Conservation (phyloP, 2,329 filamentous ascomycete species). For the Talaromyces sp. region DNA sequence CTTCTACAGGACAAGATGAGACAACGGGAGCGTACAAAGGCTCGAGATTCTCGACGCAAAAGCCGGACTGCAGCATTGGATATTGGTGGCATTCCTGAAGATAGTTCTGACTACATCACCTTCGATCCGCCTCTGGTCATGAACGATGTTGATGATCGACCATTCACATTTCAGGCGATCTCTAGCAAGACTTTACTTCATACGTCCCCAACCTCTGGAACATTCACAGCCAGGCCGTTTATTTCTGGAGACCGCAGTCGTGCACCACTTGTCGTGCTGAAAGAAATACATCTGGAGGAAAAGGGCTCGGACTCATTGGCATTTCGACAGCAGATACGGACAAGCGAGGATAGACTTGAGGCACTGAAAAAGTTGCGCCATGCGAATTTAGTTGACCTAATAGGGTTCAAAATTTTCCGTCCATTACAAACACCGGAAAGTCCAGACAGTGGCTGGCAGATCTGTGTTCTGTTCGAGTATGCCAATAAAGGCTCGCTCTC, state of each 20-base stretch:
- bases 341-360: conserved; percentile 73
- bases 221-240: conserved; percentile 67
- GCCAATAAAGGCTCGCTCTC: conserved; percentile 79
- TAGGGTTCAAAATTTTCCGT: conserved; percentile 76
- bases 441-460: conserved; percentile 58
- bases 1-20: conserved; percentile 39
- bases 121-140: conserved; percentile 51
- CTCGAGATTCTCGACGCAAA: conserved; percentile 37
- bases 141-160: conserved; percentile 61
- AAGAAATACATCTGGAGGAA: conserved; percentile 62
- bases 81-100: conserved; percentile 30
- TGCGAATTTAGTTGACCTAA: conserved; percentile 70
- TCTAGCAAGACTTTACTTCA: conserved; percentile 65
- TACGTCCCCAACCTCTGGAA: conserved; percentile 62
- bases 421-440: conserved; percentile 39
- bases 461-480: conserved; percentile 71
- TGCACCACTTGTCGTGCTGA: conserved; percentile 66
- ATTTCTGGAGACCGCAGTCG: conserved; percentile 54
- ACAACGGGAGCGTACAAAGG: conserved; percentile 37
- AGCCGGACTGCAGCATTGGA: conserved; percentile 36
- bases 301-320: conserved; percentile 57
- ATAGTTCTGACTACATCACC: conserved; percentile 36
- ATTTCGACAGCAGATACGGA: conserved; percentile 72
- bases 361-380: conserved; percentile 71
- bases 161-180: conserved; percentile 67